phyloP scores from a whole-genome alignment of 140 eudicot genomes.

The Stevia rebaudiana region DNA sequence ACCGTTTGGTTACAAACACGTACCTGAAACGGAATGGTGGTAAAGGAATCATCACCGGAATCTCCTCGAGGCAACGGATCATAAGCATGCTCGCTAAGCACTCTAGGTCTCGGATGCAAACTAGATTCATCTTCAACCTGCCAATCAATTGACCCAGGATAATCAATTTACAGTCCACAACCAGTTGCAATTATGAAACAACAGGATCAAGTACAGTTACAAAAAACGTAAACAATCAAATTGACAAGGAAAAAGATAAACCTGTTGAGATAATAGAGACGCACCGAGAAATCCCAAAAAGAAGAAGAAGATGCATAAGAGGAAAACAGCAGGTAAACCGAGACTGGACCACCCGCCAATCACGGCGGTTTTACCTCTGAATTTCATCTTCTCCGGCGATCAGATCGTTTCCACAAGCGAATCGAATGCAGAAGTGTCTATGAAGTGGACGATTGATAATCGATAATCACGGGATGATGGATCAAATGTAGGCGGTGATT shows the following conservation, averaged over 20 bases:
- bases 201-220: not conserved
- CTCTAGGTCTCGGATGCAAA: constrained; percentile 35
- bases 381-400: constrained; percentile 35
- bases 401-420: not conserved
- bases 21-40: constrained; percentile 84
- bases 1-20: constrained; percentile 73
- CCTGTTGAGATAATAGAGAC: constrained; percentile 65
- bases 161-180: not conserved
- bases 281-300: constrained; percentile 72
- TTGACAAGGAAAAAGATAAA: not conserved
- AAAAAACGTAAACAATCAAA: not conserved
- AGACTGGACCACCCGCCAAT: constrained; percentile 35
- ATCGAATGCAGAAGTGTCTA: not conserved
- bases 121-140: constrained; percentile 41
- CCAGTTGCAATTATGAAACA: not conserved
- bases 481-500: no score
- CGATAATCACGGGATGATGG: constrained; percentile 11
- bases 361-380: constrained; percentile 38
- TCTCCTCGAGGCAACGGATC: constrained; percentile 55
- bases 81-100: constrained; percentile 26
- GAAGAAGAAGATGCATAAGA: constrained; percentile 66
- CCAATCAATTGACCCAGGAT: not conserved
- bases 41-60: constrained; percentile 57
- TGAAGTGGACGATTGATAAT: constrained; percentile 6
- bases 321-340: constrained; percentile 59